Base-by-base conservation (phyloP, 441 rosid genomes). In the Pelargonium cotyledonis region DNA sequence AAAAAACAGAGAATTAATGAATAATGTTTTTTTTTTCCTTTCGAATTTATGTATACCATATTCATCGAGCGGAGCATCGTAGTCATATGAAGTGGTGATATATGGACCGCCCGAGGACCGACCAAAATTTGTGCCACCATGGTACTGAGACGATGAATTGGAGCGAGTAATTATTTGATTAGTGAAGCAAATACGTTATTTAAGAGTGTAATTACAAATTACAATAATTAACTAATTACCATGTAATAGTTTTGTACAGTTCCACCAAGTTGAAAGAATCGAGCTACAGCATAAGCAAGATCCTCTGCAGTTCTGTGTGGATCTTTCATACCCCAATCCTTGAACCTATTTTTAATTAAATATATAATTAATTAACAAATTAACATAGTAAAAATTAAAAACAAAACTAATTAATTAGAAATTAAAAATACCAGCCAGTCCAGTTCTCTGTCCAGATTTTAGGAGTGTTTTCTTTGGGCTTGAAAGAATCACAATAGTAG, bases 371-470 rank as follows among this genome's bases (percentile, higher is more conserved):
- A 31, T 31, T 31, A 31, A 31, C 5, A 31, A 31, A 31, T 29
- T 29, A 29, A 3, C 31, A 29, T 29, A 29, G 2, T 29, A 26
- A 26, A 26, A 26, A 26, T 26, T 26, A 31, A 31, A 31, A 31
- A 31, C 38, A 31, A 0, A 31, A 31, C 5, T 31, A 31, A 2
- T 21, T 31, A 31, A 2, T 21, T 21, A 21, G 23, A 38, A 46
- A 61, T 8, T 0, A 4, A 38, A 66, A 66, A 3, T 7, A 74
- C 83, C 80, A 78, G 6, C 77, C 80, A n/a, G 62, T 64, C 84
- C 81, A 76, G 21, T 76, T 81, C 49, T 81, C 81, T 5, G 81
- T 81, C 78, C 80, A 81, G 44, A 73, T 66, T 61, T 81, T 81
- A 2, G 78, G 84, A 10, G 60, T 71, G 1, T 26, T n/a, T 35